Evolutionary conservation across 306 rosid genomes (phyloP), one percentile per base, ranked within the genome.

Genomic region (Rosa persica): DNA sequence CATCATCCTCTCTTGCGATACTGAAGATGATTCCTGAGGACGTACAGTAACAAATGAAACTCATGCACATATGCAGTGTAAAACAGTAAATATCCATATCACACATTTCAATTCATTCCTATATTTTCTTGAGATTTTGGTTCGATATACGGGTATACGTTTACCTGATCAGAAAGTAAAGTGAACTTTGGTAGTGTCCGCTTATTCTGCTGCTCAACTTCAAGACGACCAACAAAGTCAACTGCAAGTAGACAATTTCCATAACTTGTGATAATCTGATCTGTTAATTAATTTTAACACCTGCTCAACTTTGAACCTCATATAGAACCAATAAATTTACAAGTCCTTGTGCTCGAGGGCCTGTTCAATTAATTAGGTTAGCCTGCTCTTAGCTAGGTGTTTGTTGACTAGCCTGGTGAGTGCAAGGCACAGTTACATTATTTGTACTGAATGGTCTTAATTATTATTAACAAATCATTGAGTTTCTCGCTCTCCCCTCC

Each of bases 121-220:
- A 3, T 55, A 55, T 55, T 57, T 22, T 22, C 62, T 22, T 57
- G 30, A 8, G 5, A 57, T 22, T 57, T 57, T 6, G 17, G 5
- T 12, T 13, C 16, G 12, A 12, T 25, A 62, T 12, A 12, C 19
- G 9, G 39, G 30, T 57, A 8, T 27, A 8, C 30, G 62, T 8
- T 19, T 62, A 64, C 69, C 69, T 34, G 69, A 64, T 89, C 83
- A 64, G 83, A 78, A 64, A 75, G 86, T 72, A 49, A 81, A 80
- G 80, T 85, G 84, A 81, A 80, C 87, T 86, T 83, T 60, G 88
- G 42, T 74, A 89, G 85, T 77, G 81, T 87, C 89, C 85, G 76
- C 84, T 83, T 88, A 82, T 88, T 88, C 83, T 86, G 81, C 89
- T 83, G 91, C 85, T 87, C 81, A 85, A 83, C 87, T 75, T 81